phyloP scores from a whole-genome alignment of 331 rosid genomes.

The Prunus yedoensis region DNA sequence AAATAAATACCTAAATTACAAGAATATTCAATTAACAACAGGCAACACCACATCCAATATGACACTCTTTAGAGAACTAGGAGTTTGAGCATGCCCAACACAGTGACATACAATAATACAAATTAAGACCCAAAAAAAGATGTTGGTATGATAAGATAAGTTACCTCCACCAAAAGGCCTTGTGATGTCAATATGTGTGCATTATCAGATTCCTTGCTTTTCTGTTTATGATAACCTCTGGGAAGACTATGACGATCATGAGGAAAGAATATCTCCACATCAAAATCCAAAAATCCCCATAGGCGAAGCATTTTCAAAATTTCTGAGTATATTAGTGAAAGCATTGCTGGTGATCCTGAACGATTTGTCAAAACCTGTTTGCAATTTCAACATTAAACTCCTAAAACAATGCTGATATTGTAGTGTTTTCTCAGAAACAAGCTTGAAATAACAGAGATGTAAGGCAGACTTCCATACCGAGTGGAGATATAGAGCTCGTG shows the following conservation, averaged over 20 bases:
- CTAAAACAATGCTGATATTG: slow-evolving; percentile 8
- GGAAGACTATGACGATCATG: slow-evolving; percentile 68
- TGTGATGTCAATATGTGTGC: slow-evolving; percentile 78
- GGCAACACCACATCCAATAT: neutral
- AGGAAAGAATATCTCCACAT: slow-evolving; percentile 87
- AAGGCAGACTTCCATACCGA: slow-evolving; percentile 49
- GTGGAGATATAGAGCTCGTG: slow-evolving; percentile 77
- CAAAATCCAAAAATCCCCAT: slow-evolving; percentile 91
- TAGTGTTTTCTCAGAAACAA: slow-evolving; percentile 19
- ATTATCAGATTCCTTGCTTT: slow-evolving; percentile 87
- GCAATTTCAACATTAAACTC: slow-evolving; percentile 26
- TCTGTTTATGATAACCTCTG: slow-evolving; percentile 73
- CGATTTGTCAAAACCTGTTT: slow-evolving; percentile 96
- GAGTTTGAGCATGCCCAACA: neutral
- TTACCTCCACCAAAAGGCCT: slow-evolving; percentile 75
- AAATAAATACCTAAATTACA: neutral
- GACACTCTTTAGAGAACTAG: neutral
- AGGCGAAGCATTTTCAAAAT: slow-evolving; percentile 89
- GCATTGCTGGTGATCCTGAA: slow-evolving; percentile 77
- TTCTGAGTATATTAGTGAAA: slow-evolving; percentile 85
- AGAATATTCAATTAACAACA: neutral
- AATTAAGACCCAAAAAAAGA: neutral
- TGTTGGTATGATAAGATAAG: slow-evolving; percentile 14
- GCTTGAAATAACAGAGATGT: slow-evolving; percentile 13
- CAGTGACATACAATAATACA: neutral